Percentiles rank a stretch among this genome's conserved stretches.
Evolutionary conservation across 106 monocot species (phyloP).

Genomic region (Dendrobium nobile): DNA sequence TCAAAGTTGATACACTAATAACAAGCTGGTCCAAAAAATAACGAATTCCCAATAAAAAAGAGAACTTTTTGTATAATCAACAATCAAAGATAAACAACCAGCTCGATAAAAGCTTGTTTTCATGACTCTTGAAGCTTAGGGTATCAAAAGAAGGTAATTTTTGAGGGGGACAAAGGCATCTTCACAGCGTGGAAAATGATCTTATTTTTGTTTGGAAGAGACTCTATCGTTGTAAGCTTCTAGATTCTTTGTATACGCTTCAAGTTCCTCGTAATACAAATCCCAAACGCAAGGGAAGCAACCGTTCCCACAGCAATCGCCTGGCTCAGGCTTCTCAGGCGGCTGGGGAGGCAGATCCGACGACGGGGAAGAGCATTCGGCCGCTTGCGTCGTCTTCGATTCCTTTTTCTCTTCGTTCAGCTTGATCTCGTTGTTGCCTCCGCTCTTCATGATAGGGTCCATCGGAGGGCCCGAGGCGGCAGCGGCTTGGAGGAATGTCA

Average conservation of each 20-base stretch:
- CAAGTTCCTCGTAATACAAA: constrained; percentile 82
- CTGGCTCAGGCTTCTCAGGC: constrained; percentile 80
- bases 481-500: background rate
- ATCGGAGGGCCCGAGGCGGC: background rate
- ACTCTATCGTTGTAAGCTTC: background rate
- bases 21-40: background rate
- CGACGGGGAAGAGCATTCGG: background rate
- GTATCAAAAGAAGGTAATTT: background rate
- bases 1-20: background rate
- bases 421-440: background rate
- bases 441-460: background rate
- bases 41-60: background rate
- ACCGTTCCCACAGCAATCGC: constrained; percentile 72
- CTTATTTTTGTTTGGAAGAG: constrained; percentile 1
- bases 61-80: background rate
- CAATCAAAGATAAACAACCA: background rate
- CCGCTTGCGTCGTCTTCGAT: background rate
- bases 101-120: background rate
- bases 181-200: background rate
- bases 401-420: too few species aligned
- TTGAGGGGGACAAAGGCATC: background rate
- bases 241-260: constrained; percentile 49
- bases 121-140: background rate
- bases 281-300: constrained; percentile 93
- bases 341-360: constrained; percentile 13